A percentile compares a stretch with the other conserved stretches of the same genome.
These are phyloP conservation scores for Trichoderma sp. DNA, from an alignment of 2,329 filamentous ascomycete genomes.

Conservation along the genomic window DNA sequence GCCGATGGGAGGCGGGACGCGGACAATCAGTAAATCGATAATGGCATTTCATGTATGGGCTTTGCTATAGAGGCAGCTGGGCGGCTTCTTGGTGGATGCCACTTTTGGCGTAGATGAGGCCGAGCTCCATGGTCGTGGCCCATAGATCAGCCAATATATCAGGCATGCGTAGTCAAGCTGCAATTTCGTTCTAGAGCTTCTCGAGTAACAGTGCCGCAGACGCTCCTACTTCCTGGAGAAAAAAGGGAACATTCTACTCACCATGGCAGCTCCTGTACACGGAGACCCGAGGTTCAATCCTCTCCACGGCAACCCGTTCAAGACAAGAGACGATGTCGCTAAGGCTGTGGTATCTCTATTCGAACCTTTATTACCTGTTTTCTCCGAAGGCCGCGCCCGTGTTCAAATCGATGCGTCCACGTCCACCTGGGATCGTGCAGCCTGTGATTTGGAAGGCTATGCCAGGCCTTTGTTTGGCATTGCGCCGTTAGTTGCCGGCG, in stretches of 20 bases:
- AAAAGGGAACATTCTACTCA: neutral
- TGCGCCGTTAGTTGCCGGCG: constrained; percentile 5
- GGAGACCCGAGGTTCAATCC: constrained; percentile 20
- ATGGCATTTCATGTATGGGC: neutral
- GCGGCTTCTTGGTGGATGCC: neutral
- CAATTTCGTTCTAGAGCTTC: neutral
- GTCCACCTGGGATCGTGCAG: constrained; percentile 10
- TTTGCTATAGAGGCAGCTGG: neutral
- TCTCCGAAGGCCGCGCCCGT: constrained; percentile 13
- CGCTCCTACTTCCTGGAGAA: neutral
- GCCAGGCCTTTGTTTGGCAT: constrained; percentile 13
- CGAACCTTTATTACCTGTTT: constrained; percentile 10
- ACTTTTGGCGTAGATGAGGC: neutral
- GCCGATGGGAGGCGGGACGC: neutral
- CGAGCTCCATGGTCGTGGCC: neutral
- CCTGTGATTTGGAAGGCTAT: constrained; percentile 14
- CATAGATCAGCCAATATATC: neutral
- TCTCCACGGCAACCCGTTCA: constrained; percentile 10
- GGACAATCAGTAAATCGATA: neutral
- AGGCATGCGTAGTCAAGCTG: neutral
- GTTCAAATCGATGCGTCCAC: constrained; percentile 12
- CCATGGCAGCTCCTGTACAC: neutral
- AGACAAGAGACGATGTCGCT: constrained; percentile 12
- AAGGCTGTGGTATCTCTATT: constrained; percentile 5
- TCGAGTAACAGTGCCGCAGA: neutral